phyloP scores from a whole-genome alignment of 192 early-diverging fungal species.

The Spinellus fusiger region DNA sequence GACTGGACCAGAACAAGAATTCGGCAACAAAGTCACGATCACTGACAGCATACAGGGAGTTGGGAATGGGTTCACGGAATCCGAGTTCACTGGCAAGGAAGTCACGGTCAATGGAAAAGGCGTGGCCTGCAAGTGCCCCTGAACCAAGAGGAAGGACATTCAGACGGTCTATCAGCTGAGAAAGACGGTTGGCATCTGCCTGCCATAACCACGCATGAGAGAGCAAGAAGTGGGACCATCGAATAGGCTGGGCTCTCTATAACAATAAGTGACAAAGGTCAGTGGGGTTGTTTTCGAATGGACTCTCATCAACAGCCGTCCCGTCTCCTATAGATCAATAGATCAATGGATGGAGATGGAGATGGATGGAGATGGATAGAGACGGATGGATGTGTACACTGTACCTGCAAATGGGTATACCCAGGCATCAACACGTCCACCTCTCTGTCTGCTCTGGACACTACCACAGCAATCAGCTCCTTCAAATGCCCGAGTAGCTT shows the following conservation, averaged over 20 bases:
- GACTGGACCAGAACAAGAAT: conserved; percentile 88
- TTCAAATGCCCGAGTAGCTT: conserved; percentile 63
- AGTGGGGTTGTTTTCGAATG: too few species aligned
- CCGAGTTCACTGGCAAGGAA: conserved; percentile 86
- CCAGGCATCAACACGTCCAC: conserved; percentile 97
- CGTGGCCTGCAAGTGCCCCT: conserved; percentile 95
- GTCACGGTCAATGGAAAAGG: conserved; percentile 91
- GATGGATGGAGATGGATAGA: too few species aligned
- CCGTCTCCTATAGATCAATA: too few species aligned
- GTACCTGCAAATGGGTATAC: conserved; percentile 94
- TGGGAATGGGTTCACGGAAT: conserved; percentile 78
- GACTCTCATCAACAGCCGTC: too few species aligned
- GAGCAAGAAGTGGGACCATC: conserved; percentile 91
- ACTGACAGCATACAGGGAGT: conserved; percentile 86
- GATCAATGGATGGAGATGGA: too few species aligned
- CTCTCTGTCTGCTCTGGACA: conserved; percentile 79
- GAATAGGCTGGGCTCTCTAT: conserved; percentile 93
- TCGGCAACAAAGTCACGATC: conserved; percentile 98
- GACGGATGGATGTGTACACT: not conserved
- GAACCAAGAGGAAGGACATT: conserved; percentile 86
- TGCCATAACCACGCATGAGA: conserved; percentile 89
- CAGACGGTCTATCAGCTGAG: conserved; percentile 73
- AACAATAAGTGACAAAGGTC: not conserved
- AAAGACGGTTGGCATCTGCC: conserved; percentile 79
- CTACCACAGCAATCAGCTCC: conserved; percentile 67